Evolutionary conservation across 768 basidiomycete genomes (phyloP), one percentile per base, ranked within the genome.

Genomic region (Suillus paluster): DNA sequence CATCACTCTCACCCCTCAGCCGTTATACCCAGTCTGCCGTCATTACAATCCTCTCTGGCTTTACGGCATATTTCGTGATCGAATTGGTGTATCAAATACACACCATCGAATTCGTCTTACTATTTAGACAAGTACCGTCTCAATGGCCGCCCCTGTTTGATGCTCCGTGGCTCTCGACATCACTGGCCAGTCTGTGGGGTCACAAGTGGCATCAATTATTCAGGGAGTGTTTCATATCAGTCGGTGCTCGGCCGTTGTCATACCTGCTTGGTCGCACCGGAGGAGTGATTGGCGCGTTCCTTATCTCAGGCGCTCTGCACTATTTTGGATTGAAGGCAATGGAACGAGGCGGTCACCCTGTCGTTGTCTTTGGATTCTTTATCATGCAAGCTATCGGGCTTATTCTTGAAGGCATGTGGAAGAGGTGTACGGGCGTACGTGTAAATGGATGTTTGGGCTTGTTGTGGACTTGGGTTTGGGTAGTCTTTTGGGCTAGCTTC

Each of bases 121-220:
- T 86, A 33, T 79, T 89, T 50, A 67, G 69, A 27, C 86, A 88
- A 68, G 64, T 76, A 50, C 81, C 82, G 0, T 75, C 74, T 0
- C 78, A 84, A 55, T 90, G 88, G 87, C 90, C 89, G 0, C 89
- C 87, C 1, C 62, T 86, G 25, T 89, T 89, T 70, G 75, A 83
- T 58, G 56, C 73, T 7, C 90, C 90, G 4, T 90, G 83, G 82
- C 45, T 69, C 11, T 70, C 85, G 0, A 84, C 84, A 4, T 89
- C 87, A 5, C 72, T 91, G n/a, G 71, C 76, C 41, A 81, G 86
- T 25, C 84, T 88, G 60, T 91, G 90, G 90, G 77, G 81, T 4
- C 70, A 63, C 59, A 74, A 82, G n/a, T 91, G 90, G 90, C 90
- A 91, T 65, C 88, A 90, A 66, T 62, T 85, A 6, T 87, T 89